Conservation (phyloP, 2,329 filamentous ascomycete genomes). For the Pseudogymnoascus sp. region DNA sequence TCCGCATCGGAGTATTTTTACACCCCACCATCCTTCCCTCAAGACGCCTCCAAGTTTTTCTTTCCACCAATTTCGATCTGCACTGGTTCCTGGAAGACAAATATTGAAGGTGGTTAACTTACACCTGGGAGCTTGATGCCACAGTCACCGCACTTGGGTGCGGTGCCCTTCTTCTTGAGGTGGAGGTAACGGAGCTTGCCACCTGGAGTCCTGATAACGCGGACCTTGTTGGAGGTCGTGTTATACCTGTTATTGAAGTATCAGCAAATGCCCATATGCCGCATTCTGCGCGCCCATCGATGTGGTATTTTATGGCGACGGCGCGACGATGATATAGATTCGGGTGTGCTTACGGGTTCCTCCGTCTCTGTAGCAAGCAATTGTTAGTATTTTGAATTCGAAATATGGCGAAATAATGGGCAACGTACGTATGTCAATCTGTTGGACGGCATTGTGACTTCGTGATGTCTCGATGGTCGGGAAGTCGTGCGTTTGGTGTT, state of each 20-base stretch:
- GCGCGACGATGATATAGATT: conserved; percentile 7
- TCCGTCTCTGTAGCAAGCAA: conserved; percentile 45
- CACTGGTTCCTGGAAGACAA: neutral
- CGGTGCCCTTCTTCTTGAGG: conserved; percentile 99
- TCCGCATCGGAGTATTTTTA: neutral
- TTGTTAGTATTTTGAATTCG: conserved; percentile 8
- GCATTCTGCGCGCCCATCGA: neutral
- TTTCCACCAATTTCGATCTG: neutral
- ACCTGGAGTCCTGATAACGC: conserved; percentile 92
- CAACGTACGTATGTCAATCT: conserved; percentile 35
- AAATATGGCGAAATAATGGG: neutral
- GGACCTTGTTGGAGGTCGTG: conserved; percentile 94
- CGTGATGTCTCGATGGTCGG: conserved; percentile 27
- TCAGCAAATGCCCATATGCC: conserved; percentile 8
- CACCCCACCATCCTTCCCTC: conserved; percentile 1
- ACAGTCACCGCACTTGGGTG: conserved; percentile 99
- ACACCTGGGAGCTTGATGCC: conserved; percentile 95
- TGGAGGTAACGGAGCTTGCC: conserved; percentile 93
- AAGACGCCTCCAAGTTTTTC: neutral
- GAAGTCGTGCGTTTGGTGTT: conserved; percentile 33
- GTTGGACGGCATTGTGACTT: conserved; percentile 45
- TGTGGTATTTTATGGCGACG: neutral
- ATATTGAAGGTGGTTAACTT: conserved; percentile 46
- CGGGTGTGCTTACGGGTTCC: conserved; percentile 62
- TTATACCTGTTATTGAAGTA: conserved; percentile 65